phyloP scores from a whole-genome alignment of 2,329 filamentous ascomycete species.

The Nannizziopsis arthrosporioides region DNA sequence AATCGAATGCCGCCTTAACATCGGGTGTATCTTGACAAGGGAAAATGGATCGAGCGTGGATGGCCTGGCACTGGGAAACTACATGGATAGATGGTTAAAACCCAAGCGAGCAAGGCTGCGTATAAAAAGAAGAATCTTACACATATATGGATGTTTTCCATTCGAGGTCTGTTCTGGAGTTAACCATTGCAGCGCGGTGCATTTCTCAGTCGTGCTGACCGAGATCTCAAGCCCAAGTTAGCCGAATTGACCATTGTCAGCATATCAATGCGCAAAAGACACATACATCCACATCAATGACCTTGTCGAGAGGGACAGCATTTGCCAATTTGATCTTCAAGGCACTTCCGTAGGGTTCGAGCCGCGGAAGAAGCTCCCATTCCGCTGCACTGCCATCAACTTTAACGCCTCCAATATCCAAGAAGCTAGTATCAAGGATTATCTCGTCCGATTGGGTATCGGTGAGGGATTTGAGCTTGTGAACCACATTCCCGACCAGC shows the following conservation, averaged over 20 bases:
- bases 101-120: not conserved
- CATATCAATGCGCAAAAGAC: not conserved
- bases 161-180: constrained; percentile 87
- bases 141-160: constrained; percentile 94
- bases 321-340: constrained; percentile 40
- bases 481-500: constrained; percentile 62
- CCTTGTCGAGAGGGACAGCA: constrained; percentile 36
- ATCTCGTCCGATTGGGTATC: constrained; percentile 63
- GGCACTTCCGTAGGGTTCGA: constrained; percentile 54
- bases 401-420: constrained; percentile 61
- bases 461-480: constrained; percentile 66
- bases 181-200: constrained; percentile 91
- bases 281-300: constrained; percentile 39
- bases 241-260: not conserved
- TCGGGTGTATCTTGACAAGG: constrained; percentile 97
- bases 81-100: constrained; percentile 2
- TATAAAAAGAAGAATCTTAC: constrained; percentile 23
- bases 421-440: constrained; percentile 74
- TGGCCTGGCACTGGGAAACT: constrained; percentile 91
- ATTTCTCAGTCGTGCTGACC: constrained; percentile 71
- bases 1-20: constrained; percentile 88
- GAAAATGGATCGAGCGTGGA: constrained; percentile 85
- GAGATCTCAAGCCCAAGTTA: constrained; percentile 41
- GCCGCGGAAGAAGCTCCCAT: constrained; percentile 59
- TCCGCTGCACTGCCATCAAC: constrained; percentile 53